Evolutionary conservation across 2,329 filamentous ascomycete species (phyloP).

Genomic region (Neonectria ditissima): DNA sequence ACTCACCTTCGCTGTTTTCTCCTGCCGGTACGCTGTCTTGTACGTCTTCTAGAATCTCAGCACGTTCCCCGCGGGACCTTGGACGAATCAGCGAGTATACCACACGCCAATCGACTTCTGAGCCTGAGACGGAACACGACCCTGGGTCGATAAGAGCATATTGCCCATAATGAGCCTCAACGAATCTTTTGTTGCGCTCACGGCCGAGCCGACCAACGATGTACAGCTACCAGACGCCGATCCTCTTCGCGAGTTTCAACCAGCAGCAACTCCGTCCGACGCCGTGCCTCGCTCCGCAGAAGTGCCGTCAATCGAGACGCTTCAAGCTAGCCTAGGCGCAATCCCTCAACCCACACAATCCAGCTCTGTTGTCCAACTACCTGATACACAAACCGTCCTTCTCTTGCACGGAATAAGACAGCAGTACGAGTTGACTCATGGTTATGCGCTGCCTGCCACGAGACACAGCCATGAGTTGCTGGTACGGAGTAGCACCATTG

Average conservation of each 20-base stretch:
- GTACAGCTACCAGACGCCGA: slow-evolving; percentile 13
- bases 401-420: slow-evolving; percentile 63
- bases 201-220: slow-evolving; percentile 30
- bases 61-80: too few species aligned
- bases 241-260: slow-evolving; percentile 5
- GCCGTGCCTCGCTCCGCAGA: slow-evolving; percentile 16
- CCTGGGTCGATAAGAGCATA: not conserved
- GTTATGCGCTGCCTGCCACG: slow-evolving; percentile 58
- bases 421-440: slow-evolving; percentile 59
- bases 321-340: not conserved
- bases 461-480: slow-evolving; percentile 63
- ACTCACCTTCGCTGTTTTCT: slow-evolving; percentile 9
- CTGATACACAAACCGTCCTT: slow-evolving; percentile 58
- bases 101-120: not conserved
- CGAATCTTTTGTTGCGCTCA: slow-evolving; percentile 30
- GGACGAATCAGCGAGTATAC: not conserved
- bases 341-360: slow-evolving; percentile 25
- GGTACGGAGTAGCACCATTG: slow-evolving; percentile 73
- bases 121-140: not conserved
- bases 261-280: slow-evolving; percentile 22
- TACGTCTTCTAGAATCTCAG: slow-evolving; percentile 1
- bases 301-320: not conserved
- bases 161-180: slow-evolving; percentile 31
- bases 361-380: slow-evolving; percentile 19
- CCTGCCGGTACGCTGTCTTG: not conserved